Base-by-base conservation (phyloP, 495 filamentous ascomycete genomes). In the Annulohypoxylon moriforme region DNA sequence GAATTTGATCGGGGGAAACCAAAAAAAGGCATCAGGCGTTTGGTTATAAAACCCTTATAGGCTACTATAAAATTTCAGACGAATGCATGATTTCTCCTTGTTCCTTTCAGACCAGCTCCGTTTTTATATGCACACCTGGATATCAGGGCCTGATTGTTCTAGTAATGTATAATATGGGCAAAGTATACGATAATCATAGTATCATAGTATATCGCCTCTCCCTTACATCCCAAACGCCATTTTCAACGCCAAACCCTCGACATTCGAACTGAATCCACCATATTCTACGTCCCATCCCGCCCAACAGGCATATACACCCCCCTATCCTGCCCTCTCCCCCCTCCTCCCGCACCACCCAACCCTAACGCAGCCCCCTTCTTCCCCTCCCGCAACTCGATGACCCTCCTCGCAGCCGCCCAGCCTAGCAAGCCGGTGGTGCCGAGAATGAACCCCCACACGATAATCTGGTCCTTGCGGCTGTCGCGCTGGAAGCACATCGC, bases 401-500 rank as follows among this genome's bases (percentile, higher is more conserved):
- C 61, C 31, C 78, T 79, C 77, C 76, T 89, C 16, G 92, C 78
- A 14, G 87, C 87, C 1, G 96, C 95, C 89, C 93, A 98, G 31
- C 83, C 85, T 60, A 98, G 82, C 69, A 99, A 76, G 2, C 92
- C 92, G n/a, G 89, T 85, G 4, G 94, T 98, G 34, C 92, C 91
- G 63, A 94, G 80, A 24, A 99, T 93, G 77, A 99, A 99, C 4
- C 94, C 91, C 77, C 94, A 92, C 0, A 99, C 94, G 25, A 99
- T 94, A 33, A 94, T 86, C 79, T 93, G 86, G 74, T 97, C 95
- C 80, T 97, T 97, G 62, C 86, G 83, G 29, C 92, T 94, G 77
- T 98, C 95, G 67, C 95, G 86, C 79, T 97, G 94, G 80, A 98
- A 98, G 80, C 96, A 99, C 22, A 89, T 92, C 14, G 96, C 93